Evolutionary conservation across 495 filamentous ascomycete species (phyloP), one percentile per base, ranked within the genome.

Genomic region (Neurospora tetraspora): DNA sequence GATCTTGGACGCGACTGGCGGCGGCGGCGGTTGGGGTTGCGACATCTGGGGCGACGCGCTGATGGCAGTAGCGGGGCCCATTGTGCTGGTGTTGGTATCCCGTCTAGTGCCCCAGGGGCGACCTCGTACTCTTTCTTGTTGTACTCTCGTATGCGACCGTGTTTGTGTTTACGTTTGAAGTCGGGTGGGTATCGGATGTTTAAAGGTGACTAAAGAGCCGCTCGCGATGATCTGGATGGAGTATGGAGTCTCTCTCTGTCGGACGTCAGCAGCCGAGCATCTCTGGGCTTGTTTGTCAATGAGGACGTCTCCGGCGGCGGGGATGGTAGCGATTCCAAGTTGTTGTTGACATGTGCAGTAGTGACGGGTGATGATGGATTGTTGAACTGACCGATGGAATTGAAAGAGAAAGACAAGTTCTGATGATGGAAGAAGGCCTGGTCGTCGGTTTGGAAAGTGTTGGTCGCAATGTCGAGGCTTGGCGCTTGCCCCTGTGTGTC

Each of bases 1-100:
- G 76, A 91, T 88, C 80, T 93, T 93, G 76, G 86, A 86, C 72
- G 88, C 80, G 76, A 85, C 82, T 16, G 86, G 86, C 74, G 86
- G 87, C 38, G 79, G 82, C 69, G 59, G 82, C 78, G 69, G 83
- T 74, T 40, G 84, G 27, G 53, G 53, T 61, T 61, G 83, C 74
- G 83, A 82, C 84, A 86, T 85, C 69, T 31, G 68, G 38, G 12
- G 37, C 42, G 70, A 65, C 70, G 65, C 31, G 71, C 40, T 74
- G 76, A 73, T 69, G 69, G 70, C 73, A 72, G 43, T 61, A 61
- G 53, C 53, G 53, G 53, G 27, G 53, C 53, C 53, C 53, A 61
- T 34, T 61, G 45, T 53, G 20, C 1, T 23, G 20, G 4, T 23
- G 45, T 47, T 10, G 27, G 3, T 31, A 61, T 61, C 23, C 53